Conservation (phyloP, 2,329 filamentous ascomycete species). For the Calcarisporium arbuscula region DNA sequence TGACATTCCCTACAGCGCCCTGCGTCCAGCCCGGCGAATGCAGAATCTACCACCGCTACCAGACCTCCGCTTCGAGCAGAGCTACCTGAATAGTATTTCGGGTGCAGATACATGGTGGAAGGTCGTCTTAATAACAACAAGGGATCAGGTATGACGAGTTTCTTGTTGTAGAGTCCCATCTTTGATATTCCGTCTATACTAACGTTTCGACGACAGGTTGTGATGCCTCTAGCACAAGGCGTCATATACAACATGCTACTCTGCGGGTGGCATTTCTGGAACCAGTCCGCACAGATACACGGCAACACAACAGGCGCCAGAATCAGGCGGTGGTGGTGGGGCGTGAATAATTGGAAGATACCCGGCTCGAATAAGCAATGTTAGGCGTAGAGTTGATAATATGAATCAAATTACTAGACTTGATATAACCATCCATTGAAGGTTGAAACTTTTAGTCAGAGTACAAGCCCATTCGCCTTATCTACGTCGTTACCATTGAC, state of each 20-base stretch:
- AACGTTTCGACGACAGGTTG: too few species aligned
- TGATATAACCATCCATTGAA: too few species aligned
- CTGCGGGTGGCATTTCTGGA: conserved; percentile 87
- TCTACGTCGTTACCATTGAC: too few species aligned
- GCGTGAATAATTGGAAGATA: conserved; percentile 83
- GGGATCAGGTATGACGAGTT: conserved; percentile 68
- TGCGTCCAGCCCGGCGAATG: conserved; percentile 45
- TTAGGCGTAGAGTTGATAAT: too few species aligned
- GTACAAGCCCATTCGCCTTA: too few species aligned
- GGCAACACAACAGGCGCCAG: conserved; percentile 72
- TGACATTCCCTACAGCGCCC: conserved; percentile 62
- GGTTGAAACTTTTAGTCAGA: too few species aligned
- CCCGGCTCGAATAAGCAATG: conserved; percentile 47
- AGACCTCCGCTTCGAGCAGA: conserved; percentile 95
- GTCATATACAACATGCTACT: conserved; percentile 81
- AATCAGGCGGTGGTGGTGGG: conserved; percentile 89
- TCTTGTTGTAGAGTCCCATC: too few species aligned
- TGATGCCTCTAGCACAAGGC: conserved; percentile 84
- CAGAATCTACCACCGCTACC: conserved; percentile 60
- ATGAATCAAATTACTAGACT: too few species aligned
- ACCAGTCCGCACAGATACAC: conserved; percentile 67
- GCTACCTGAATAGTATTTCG: conserved; percentile 86
- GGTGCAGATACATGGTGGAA: conserved; percentile 72
- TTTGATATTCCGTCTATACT: too few species aligned
- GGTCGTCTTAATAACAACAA: conserved; percentile 74